Evolutionary conservation across 2,329 filamentous ascomycete species (phyloP), one percentile per base, ranked within the genome.

Genomic region (Pseudogymnoascus sp.): DNA sequence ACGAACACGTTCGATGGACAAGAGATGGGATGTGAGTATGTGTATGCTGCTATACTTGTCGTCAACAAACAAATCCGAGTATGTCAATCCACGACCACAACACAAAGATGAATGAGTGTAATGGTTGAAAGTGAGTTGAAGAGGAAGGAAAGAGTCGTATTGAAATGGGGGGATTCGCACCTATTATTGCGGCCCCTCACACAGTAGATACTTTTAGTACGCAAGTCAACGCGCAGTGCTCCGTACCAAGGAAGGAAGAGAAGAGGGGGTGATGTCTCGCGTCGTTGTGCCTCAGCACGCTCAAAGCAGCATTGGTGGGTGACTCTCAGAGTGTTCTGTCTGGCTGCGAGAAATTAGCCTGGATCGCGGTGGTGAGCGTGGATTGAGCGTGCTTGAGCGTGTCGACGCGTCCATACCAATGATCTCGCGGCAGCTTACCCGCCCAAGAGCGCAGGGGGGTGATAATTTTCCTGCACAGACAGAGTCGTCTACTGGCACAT

Each of bases 151-250:
- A n/a, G n/a, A n/a, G n/a, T n/a, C n/a, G n/a, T n/a, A n/a, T n/a
- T n/a, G 35, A 38, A 11, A 20, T 39, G 41, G 41, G 41, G 41
- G 41, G 22, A 30, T 47, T 47, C 22, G 22, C 41, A 47, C 41
- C 41, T 47, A 47, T 47, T 47, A 47, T 47, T 47, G 41, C 41
- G 41, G 41, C 41, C 41, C 41, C 41, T 47, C 41, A 47, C 38
- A 20, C 18, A 41, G 1, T 12, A 6, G 3, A 12, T 28, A 25
- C n/a, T n/a, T n/a, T n/a, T n/a, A n/a, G 41, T 47, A 47, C 18
- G 12, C 41, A 12, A 20, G 41, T 47, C 41, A 47, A 20, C 12
- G 41, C 28, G 14, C 3, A 47, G 22, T 25, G 41, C 22, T 22
- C 28, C 22, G 41, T 47, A 28, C 41, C 41, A 47, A 47, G 41